Evolutionary conservation across 139 green algal species (phyloP).

Genomic region (Spirogloea muscicola): DNA sequence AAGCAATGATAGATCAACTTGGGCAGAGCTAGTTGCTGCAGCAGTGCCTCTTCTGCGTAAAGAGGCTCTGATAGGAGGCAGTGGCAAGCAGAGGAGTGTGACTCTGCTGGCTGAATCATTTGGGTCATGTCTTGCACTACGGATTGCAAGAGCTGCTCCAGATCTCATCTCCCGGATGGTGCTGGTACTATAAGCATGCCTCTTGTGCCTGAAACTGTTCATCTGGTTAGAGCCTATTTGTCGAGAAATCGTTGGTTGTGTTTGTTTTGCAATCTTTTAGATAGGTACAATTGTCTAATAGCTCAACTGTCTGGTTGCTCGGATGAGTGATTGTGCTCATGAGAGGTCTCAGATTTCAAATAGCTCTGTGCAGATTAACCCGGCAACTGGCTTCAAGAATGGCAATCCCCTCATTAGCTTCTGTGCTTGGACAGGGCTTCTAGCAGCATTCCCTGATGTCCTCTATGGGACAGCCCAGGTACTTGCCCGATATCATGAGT

Average conservation of each 20-base stretch:
- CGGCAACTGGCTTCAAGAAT: constrained; percentile 51
- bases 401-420: constrained; percentile 50
- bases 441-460: constrained; percentile 63
- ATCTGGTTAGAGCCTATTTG: no score
- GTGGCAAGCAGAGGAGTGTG: constrained; percentile 11
- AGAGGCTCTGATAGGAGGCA: neutral
- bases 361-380: no score
- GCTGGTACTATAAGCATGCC: no score
- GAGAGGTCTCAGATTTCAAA: no score
- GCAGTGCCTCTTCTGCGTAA: constrained; percentile 17
- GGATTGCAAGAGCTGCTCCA: constrained; percentile 53
- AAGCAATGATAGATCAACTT: constrained; percentile 17
- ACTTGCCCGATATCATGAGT: neutral
- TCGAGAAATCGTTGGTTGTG: no score
- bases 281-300: no score
- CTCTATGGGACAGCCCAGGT: constrained; percentile 63
- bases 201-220: no score
- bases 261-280: no score
- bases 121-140: constrained; percentile 63
- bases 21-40: constrained; percentile 11
- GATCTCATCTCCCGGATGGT: constrained; percentile 60
- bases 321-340: no score
- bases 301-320: no score
- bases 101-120: constrained; percentile 71
- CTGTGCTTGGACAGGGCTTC: constrained; percentile 61